Percentiles rank a stretch among this genome's conserved stretches.
Evolutionary conservation across 805 yeast genomes (phyloP).

Genomic region (Hanseniaspora valbyensis): DNA sequence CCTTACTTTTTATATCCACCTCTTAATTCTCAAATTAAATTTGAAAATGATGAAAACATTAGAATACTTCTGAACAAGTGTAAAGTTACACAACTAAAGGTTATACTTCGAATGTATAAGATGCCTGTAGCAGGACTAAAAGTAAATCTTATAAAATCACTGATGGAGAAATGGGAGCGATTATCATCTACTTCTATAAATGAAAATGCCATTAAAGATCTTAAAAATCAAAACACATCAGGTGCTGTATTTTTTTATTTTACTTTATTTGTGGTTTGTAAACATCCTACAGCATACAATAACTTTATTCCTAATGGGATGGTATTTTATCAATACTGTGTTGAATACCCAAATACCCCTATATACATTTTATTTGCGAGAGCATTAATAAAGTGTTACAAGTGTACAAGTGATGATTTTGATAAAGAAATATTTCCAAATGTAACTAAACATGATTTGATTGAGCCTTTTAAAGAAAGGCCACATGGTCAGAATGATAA

Average conservation of each 20-base stretch:
- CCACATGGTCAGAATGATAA: neutral
- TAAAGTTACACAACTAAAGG: conserved; percentile 44
- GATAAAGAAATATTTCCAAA: neutral
- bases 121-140: conserved; percentile 49
- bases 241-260: neutral
- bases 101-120: conserved; percentile 39
- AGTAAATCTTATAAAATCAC: conserved; percentile 45
- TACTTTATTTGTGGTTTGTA: neutral
- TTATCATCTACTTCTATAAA: neutral
- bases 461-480: too few relatives aligned
- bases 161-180: conserved; percentile 29
- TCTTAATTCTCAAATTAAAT: neutral
- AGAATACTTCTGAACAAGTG: conserved; percentile 21
- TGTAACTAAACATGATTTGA: neutral
- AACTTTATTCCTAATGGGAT: neutral
- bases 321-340: neutral
- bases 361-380: neutral
- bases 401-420: neutral
- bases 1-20: too few relatives aligned
- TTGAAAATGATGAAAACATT: conserved; percentile 26
- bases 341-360: neutral
- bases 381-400: neutral
- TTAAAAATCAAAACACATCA: neutral
- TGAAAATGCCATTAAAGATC: neutral
- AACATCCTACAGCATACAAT: neutral